Evolutionary conservation across 1,284 basidiomycete genomes (phyloP).

Genomic region (Volvariella volvacea): DNA sequence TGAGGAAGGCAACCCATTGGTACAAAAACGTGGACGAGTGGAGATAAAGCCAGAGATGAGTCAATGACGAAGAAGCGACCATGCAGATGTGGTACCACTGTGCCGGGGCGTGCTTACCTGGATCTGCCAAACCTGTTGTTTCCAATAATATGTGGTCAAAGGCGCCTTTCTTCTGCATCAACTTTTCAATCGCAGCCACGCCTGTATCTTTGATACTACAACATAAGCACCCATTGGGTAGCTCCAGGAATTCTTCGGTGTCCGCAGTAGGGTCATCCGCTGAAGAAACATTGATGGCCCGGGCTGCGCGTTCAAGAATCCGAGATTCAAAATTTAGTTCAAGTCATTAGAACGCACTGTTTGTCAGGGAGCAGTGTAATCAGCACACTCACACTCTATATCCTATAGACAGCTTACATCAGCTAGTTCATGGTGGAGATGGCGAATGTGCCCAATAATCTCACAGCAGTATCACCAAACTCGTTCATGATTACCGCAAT

Average conservation of each 20-base stretch:
- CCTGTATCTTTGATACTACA: slow-evolving; percentile 92
- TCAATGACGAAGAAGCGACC: background rate
- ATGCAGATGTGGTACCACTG: background rate
- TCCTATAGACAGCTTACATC: slow-evolving; percentile 32
- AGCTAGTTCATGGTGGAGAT: slow-evolving; percentile 9
- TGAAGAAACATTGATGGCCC: slow-evolving; percentile 73
- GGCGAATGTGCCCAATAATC: slow-evolving; percentile 18
- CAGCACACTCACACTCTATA: slow-evolving; percentile 48
- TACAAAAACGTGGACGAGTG: background rate
- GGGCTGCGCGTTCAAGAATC: slow-evolving; percentile 41
- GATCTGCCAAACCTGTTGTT: slow-evolving; percentile 91
- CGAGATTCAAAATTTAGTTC: too few relatives aligned
- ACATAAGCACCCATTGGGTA: slow-evolving; percentile 91
- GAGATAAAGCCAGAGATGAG: background rate
- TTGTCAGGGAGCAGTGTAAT: too few relatives aligned
- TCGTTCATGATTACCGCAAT: slow-evolving; percentile 98
- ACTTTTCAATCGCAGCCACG: slow-evolving; percentile 84
- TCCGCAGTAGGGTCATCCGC: slow-evolving; percentile 53
- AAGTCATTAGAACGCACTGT: too few relatives aligned
- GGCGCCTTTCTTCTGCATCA: slow-evolving; percentile 74
- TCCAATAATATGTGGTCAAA: slow-evolving; percentile 94
- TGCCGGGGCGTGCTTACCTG: slow-evolving; percentile 47
- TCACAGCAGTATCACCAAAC: slow-evolving; percentile 77
- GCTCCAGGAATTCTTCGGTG: slow-evolving; percentile 78
- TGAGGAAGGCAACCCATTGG: slow-evolving; percentile 20